phyloP scores from a whole-genome alignment of 371 early-diverging fungal genomes.

The Apophysomyces variabilis region DNA sequence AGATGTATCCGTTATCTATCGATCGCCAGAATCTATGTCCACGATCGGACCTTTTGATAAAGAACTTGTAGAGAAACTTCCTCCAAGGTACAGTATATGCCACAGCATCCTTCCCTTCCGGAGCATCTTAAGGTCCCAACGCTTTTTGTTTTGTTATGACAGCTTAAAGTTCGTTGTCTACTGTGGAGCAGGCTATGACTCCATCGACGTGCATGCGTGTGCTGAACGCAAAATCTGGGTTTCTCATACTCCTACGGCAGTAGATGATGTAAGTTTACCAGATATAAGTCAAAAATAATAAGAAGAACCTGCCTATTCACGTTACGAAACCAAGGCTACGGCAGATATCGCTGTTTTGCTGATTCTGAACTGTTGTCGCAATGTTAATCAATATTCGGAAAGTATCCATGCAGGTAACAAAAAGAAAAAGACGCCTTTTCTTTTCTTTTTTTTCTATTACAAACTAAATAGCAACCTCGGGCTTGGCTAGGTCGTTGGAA shows the following conservation, averaged over 20 bases:
- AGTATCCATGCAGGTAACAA: slow-evolving; percentile 50
- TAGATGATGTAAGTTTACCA: slow-evolving; percentile 33
- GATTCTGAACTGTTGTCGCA: slow-evolving; percentile 53
- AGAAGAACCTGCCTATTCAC: no score
- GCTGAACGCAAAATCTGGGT: slow-evolving; percentile 37
- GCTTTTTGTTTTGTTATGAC: neutral
- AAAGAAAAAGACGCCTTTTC: neutral
- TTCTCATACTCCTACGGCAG: slow-evolving; percentile 49
- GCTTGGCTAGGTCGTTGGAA: slow-evolving; percentile 41
- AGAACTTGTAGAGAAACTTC: slow-evolving; percentile 39
- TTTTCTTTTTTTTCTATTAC: neutral
- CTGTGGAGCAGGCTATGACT: slow-evolving; percentile 51
- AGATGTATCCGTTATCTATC: slow-evolving; percentile 32
- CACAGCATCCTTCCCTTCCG: no score
- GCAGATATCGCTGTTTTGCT: slow-evolving; percentile 60
- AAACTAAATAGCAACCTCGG: neutral
- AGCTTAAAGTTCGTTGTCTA: slow-evolving; percentile 38
- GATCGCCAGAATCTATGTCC: slow-evolving; percentile 27
- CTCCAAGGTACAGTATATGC: slow-evolving; percentile 18
- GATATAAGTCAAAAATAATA: no score
- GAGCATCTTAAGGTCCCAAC: no score
- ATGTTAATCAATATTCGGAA: slow-evolving; percentile 45
- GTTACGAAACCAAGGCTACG: slow-evolving; percentile 36
- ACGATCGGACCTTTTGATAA: slow-evolving; percentile 38
- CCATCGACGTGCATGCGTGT: slow-evolving; percentile 44